Conservation (phyloP, 1,139 yeast genomes). For the Yamadazyma sp. region DNA sequence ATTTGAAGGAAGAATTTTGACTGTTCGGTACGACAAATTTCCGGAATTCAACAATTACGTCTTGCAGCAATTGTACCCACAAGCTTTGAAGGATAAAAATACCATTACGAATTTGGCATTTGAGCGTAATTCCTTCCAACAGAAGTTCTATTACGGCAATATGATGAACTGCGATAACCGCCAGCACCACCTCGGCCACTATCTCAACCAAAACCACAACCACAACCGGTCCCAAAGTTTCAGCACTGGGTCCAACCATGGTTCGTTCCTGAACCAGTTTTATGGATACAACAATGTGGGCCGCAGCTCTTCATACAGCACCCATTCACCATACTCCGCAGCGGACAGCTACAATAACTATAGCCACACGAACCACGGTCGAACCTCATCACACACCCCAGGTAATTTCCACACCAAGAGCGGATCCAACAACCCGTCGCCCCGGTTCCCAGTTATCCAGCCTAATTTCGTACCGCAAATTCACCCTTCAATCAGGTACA, state of each 20-base stretch:
- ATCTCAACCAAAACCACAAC: constrained; percentile 2
- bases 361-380: too few relatives aligned
- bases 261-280: constrained; percentile 1
- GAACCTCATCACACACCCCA: neutral
- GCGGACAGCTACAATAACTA: neutral
- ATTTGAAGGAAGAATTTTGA: constrained; percentile 59
- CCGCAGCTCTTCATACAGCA: neutral
- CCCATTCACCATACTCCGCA: neutral
- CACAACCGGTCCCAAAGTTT: constrained; percentile 4
- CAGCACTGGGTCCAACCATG: constrained; percentile 1
- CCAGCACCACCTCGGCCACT: too few relatives aligned
- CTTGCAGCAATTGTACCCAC: constrained; percentile 29
- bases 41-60: constrained; percentile 42
- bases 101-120: constrained; percentile 29
- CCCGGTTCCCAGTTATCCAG: constrained; percentile 15
- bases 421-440: constrained; percentile 9
- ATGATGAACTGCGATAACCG: constrained; percentile 2
- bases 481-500: constrained; percentile 17
- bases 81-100: constrained; percentile 11
- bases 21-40: constrained; percentile 58
- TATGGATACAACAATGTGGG: neutral
- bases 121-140: constrained; percentile 37
- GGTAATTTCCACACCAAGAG: neutral
- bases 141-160: constrained; percentile 31
- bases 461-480: constrained; percentile 19